Percentiles rank a stretch among this genome's conserved stretches.
Evolutionary conservation across 2,329 filamentous ascomycete species (phyloP).

Genomic region (Ophidiomyces ophidiicola): DNA sequence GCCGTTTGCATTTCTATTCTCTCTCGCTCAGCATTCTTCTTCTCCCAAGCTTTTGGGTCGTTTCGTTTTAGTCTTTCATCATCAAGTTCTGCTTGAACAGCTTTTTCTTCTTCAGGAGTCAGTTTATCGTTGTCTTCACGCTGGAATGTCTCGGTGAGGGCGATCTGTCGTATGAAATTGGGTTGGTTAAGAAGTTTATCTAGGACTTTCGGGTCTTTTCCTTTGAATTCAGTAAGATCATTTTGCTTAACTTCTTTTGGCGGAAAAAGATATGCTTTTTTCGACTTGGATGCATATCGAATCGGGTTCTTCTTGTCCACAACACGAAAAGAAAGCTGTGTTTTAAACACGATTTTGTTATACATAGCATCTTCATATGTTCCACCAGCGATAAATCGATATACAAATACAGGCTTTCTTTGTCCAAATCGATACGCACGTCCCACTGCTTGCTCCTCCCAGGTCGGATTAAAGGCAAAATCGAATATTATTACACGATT

Average conservation of each 20-base stretch:
- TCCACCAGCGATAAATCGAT: conserved; percentile 64
- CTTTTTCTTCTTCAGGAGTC: conserved; percentile 48
- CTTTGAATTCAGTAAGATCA: conserved; percentile 42
- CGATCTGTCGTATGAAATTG: conserved; percentile 37
- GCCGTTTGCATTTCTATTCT: conserved; percentile 4
- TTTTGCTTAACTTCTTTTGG: conserved; percentile 43
- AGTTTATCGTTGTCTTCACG: conserved; percentile 54
- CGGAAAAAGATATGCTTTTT: conserved; percentile 46
- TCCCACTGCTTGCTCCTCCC: conserved; percentile 78
- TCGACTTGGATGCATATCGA: conserved; percentile 49
- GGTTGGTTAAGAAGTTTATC: conserved; percentile 40
- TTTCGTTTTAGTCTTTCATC: conserved; percentile 31
- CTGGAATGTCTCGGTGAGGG: conserved; percentile 60
- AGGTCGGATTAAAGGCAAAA: conserved; percentile 64
- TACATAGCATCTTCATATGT: conserved; percentile 67
- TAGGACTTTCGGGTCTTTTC: conserved; percentile 48
- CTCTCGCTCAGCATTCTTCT: conserved; percentile 16
- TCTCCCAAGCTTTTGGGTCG: conserved; percentile 26
- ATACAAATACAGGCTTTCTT: conserved; percentile 67
- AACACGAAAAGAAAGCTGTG: conserved; percentile 62
- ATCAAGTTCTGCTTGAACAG: conserved; percentile 39
- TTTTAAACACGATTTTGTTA: conserved; percentile 68
- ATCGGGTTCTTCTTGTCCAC: conserved; percentile 71
- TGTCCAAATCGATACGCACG: conserved; percentile 79
- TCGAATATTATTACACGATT: conserved; percentile 83